Percentiles rank a stretch among this genome's conserved stretches.
phyloP scores from a whole-genome alignment of 306 rosid genomes.

The Prunus armeniaca region DNA sequence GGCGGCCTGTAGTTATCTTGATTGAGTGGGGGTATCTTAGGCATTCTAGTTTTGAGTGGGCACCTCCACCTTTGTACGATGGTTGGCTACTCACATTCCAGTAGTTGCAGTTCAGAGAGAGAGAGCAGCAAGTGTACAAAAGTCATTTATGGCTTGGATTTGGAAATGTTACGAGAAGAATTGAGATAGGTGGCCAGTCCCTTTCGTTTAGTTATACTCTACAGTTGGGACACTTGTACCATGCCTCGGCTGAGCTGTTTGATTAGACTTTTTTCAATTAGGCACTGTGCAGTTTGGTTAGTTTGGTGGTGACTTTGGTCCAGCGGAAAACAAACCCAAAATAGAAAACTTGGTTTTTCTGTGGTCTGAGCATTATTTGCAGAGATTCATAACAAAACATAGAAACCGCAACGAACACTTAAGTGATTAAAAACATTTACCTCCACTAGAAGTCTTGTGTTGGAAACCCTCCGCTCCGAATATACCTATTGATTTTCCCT shows the following conservation, averaged over 20 bases:
- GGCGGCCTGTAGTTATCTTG: slow-evolving; percentile 25
- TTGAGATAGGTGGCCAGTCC: slow-evolving; percentile 61
- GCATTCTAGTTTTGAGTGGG: slow-evolving; percentile 21
- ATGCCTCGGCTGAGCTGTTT: slow-evolving; percentile 37
- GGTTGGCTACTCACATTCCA: slow-evolving; percentile 39
- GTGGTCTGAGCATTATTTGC: background rate
- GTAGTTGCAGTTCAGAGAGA: slow-evolving; percentile 23
- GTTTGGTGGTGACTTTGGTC: background rate
- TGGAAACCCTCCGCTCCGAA: no score
- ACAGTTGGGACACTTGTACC: slow-evolving; percentile 36
- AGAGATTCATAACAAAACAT: background rate
- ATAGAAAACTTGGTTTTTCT: background rate
- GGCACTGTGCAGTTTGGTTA: background rate
- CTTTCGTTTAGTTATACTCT: slow-evolving; percentile 64
- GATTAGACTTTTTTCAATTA: slow-evolving; percentile 25
- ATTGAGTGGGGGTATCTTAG: slow-evolving; percentile 26
- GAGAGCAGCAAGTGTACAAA: slow-evolving; percentile 36
- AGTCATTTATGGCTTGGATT: slow-evolving; percentile 56
- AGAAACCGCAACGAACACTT: no score
- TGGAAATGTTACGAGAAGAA: slow-evolving; percentile 49
- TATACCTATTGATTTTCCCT: no score
- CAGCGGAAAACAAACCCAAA: background rate
- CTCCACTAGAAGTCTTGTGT: background rate
- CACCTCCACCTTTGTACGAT: slow-evolving; percentile 29
- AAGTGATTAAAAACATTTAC: no score